A percentile compares a stretch with the other conserved stretches of the same genome.
phyloP scores from a whole-genome alignment of 2,329 filamentous ascomycete species.

The Phymatotrichopsis omnivora region DNA sequence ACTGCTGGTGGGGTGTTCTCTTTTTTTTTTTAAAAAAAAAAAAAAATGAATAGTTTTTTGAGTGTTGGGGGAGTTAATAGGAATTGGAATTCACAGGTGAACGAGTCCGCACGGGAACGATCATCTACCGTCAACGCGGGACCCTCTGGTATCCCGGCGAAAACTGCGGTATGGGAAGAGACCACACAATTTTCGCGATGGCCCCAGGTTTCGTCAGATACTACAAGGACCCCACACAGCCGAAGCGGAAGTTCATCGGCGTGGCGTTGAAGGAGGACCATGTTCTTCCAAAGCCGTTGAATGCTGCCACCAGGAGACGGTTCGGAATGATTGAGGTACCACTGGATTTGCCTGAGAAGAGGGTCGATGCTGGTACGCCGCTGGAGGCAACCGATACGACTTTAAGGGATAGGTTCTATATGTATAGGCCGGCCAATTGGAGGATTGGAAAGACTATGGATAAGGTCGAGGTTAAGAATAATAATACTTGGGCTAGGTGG shows the following conservation, averaged over 20 bases:
- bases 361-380: slow-evolving; percentile 11
- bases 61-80: too few relatives aligned
- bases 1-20: slow-evolving; percentile 78
- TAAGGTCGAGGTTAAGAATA: slow-evolving; percentile 23
- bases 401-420: slow-evolving; percentile 19
- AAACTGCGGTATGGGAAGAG: slow-evolving; percentile 87
- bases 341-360: slow-evolving; percentile 30
- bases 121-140: slow-evolving; percentile 93
- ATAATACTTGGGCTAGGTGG: slow-evolving; percentile 22
- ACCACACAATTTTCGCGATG: slow-evolving; percentile 88
- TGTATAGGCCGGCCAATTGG: slow-evolving; percentile 26
- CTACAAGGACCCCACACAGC: slow-evolving; percentile 83
- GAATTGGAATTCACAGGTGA: too few relatives aligned
- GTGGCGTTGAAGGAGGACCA: slow-evolving; percentile 78
- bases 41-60: too few relatives aligned
- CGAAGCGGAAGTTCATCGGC: slow-evolving; percentile 87
- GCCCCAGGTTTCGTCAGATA: slow-evolving; percentile 88
- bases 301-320: slow-evolving; percentile 62
- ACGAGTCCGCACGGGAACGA: slow-evolving; percentile 91
- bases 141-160: slow-evolving; percentile 92
- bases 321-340: slow-evolving; percentile 58
- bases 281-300: slow-evolving; percentile 62
- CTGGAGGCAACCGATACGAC: slow-evolving; percentile 22
- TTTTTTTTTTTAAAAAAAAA: too few relatives aligned
- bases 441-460: slow-evolving; percentile 26